Base-by-base conservation (phyloP, 352 stramenopile genomes). In the Phytophthora vignae region DNA sequence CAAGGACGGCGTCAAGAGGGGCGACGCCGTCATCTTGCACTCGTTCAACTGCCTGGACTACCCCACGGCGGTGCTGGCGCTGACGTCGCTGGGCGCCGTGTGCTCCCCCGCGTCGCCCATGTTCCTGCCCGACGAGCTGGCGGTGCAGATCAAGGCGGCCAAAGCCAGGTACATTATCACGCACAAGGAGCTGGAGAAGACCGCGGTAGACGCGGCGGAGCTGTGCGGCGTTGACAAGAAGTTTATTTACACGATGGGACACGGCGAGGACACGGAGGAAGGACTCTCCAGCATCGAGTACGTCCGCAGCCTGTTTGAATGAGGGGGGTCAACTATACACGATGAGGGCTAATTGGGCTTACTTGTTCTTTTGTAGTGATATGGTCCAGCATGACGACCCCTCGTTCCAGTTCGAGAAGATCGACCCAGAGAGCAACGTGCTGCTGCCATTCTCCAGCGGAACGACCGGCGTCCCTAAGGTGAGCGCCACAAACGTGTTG, bases 61-160 rank as follows among this genome's bases (percentile, higher is more conserved):
- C 36, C 36, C 36, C 36, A 42, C 36, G 36, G 36, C 12, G 36
- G 36, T 42, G 11, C 36, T 42, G 84, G 84, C 84, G 25, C 31
- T 90, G 49, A 84, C 73, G 8, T 76, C 82, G 14, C 60, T 93
- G 0, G 85, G 85, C 2, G 82, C 73, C 0, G 73, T 90, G 4
- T 85, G 82, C 68, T 91, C 84, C 21, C 81, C 82, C n/a, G 73
- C 81, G 31, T 90, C 85, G 50, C 84, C 82, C 1, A 82, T 90
- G 79, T 90, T 91, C 42, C 60, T 73, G 2, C 59, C 74, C 0
- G 60, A 78, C 11, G 85, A 93, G 44, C 64, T 93, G 33, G 77
- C 82, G 14, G 55, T 73, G 4, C 85, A 93, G 66, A 66, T 81
- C 11, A 77, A 71, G 17, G 66, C 68, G 10, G 60, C 85, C 7